Evolutionary conservation across 2,329 filamentous ascomycete species (phyloP).

Genomic region (Diaporthe citri): DNA sequence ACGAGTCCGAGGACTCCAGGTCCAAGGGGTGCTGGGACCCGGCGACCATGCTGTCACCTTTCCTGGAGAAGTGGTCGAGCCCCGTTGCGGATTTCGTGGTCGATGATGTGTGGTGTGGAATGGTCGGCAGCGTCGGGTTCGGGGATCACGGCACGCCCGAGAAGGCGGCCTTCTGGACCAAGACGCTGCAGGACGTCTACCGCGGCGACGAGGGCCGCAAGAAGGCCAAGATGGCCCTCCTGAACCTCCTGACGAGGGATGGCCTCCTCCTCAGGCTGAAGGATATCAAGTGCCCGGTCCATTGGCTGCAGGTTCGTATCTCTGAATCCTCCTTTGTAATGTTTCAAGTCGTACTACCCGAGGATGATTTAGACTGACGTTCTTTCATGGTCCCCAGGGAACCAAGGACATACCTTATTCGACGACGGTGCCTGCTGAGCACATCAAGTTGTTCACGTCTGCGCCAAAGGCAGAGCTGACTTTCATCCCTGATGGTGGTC

Average conservation of each 20-base stretch:
- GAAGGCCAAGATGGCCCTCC: constrained; percentile 60
- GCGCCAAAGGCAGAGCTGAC: constrained; percentile 58
- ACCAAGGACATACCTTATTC: constrained; percentile 60
- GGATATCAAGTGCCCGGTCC: constrained; percentile 64
- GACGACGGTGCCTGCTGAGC: constrained; percentile 55
- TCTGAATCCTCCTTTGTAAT: background rate
- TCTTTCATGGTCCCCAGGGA: constrained; percentile 50
- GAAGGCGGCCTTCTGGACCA: constrained; percentile 58
- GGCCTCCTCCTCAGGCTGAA: constrained; percentile 59
- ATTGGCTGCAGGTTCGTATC: constrained; percentile 63
- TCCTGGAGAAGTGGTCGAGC: constrained; percentile 58
- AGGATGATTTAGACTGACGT: background rate
- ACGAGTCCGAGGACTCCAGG: constrained; percentile 60
- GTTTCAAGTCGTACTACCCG: background rate
- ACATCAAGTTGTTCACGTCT: constrained; percentile 64
- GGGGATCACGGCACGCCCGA: constrained; percentile 54
- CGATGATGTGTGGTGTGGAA: constrained; percentile 59
- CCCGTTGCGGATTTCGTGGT: constrained; percentile 60
- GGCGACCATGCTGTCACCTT: constrained; percentile 54
- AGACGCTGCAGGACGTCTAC: constrained; percentile 60
- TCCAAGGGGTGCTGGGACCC: constrained; percentile 64
- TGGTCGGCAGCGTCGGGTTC: constrained; percentile 61
- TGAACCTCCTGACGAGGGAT: constrained; percentile 60
- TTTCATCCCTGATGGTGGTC: constrained; percentile 58
- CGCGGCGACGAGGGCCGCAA: constrained; percentile 62